These are phyloP conservation scores for Aspergillus sp. DNA, from an alignment of 2,329 filamentous ascomycete genomes.

Conservation along the genomic window DNA sequence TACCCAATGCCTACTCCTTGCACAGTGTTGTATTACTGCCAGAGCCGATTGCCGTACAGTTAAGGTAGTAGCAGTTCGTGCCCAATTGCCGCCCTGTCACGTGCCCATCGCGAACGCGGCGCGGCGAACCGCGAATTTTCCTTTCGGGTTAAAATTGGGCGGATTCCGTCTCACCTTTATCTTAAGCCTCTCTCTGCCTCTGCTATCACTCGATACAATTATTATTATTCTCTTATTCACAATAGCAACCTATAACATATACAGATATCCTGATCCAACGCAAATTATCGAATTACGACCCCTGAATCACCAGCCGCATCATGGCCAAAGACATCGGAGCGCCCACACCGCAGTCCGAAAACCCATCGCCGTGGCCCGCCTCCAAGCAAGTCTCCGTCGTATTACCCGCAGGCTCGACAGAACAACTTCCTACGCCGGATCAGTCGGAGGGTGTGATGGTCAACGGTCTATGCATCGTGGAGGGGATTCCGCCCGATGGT, in stretches of 20 bases:
- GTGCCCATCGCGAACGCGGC: constrained; percentile 4
- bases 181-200: not conserved
- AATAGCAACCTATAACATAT: no score
- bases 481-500: constrained; percentile 1
- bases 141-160: not conserved
- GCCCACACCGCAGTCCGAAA: constrained; percentile 8
- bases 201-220: no score
- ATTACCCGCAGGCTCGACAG: not conserved
- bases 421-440: constrained; percentile 3
- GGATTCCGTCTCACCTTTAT: not conserved
- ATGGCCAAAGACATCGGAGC: not conserved
- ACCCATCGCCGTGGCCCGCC: constrained; percentile 1
- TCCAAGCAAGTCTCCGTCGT: constrained; percentile 3
- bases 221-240: no score
- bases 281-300: no score
- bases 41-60: no score
- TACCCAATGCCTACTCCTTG: no score
- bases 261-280: no score
- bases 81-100: no score
- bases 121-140: constrained; percentile 4
- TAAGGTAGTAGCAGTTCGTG: no score
- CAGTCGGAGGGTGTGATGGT: not conserved
- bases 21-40: no score
- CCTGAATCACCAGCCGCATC: no score
- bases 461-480: not conserved